Evolutionary conservation across 2,329 filamentous ascomycete species (phyloP), one percentile per base, ranked within the genome.

Genomic region (Teratosphaeria pseudoeucalypti): DNA sequence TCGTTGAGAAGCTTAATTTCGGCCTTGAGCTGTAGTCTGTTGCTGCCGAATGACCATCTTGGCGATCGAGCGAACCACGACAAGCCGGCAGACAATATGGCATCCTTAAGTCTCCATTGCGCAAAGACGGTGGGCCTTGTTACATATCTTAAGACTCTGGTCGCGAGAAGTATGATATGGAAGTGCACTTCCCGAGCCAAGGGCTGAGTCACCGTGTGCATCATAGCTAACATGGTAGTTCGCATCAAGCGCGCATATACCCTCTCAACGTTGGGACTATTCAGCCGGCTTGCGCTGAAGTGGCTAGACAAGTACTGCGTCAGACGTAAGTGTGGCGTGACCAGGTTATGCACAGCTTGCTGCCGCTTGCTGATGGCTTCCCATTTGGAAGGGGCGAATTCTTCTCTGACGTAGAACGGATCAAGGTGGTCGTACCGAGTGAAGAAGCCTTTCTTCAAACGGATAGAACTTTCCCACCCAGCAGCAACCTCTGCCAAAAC

Each of bases 41-140:
- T 99, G 67, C 92, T 94, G 59, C 94, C 94, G 74, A 94, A 97
- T 0, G 94, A 95, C 92, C 94, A 99, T 65, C 79, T 84, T 14
- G 92, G 90, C 6, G 89, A 79, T 65, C 86, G 83, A 47, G 81
- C 84, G 74, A 99, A 99, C 95, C 95, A 99, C 62, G 82, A 85
- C 34, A 99, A 78, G 14, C 85, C 92, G 34, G 90, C 91, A 6
- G 90, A 92, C 43, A 99, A 74, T 57, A 96, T 86, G 65, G 90
- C 85, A 69, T 97, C 92, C 72, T 96, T 96, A 43, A 97, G 78
- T 61, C 87, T 85, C 86, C 89, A 94, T 68, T 88, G 85, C 6
- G 86, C 82, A 32, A 82, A 80, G 27, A 86, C 81, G 52, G 85
- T 85, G 27, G 82, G 72, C 3, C 78, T 77, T 4, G 85, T 89